Conservation (phyloP, 306 rosid species). For the Prunus salicina region DNA sequence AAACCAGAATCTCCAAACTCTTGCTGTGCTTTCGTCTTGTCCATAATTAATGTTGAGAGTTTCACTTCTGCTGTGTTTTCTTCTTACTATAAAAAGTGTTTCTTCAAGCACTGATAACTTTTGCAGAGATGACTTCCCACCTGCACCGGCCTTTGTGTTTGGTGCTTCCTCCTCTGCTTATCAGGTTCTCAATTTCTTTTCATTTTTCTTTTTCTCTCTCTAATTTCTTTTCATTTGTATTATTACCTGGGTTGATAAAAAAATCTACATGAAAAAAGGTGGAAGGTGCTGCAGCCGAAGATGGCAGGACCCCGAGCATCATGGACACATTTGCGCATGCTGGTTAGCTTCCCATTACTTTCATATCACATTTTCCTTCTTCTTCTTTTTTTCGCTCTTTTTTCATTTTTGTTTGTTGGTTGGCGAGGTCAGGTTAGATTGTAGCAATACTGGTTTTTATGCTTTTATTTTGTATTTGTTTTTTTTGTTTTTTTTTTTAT, state of each 20-base stretch:
- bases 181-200: slow-evolving; percentile 34
- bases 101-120: slow-evolving; percentile 2
- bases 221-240: not conserved
- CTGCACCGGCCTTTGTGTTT: slow-evolving; percentile 38
- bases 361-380: not conserved
- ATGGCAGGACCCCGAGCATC: slow-evolving; percentile 72
- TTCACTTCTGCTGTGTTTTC: not conserved
- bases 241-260: not conserved
- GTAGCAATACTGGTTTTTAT: no score
- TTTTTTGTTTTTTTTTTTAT: no score
- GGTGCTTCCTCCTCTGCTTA: slow-evolving; percentile 77
- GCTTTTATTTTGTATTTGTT: no score
- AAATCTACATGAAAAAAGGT: slow-evolving; percentile 38
- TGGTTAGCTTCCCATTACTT: slow-evolving; percentile 22
- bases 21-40: no score
- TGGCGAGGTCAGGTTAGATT: no score
- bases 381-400: no score
- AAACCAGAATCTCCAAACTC: no score
- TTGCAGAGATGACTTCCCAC: slow-evolving; percentile 60
- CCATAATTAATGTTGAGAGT: not conserved
- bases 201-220: not conserved
- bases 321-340: slow-evolving; percentile 59
- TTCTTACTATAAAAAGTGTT: not conserved
- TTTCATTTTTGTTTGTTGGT: not conserved
- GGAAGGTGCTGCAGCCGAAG: slow-evolving; percentile 73